Base-by-base conservation (phyloP, 208 protist genomes). In the Naegleria gruberi region DNA sequence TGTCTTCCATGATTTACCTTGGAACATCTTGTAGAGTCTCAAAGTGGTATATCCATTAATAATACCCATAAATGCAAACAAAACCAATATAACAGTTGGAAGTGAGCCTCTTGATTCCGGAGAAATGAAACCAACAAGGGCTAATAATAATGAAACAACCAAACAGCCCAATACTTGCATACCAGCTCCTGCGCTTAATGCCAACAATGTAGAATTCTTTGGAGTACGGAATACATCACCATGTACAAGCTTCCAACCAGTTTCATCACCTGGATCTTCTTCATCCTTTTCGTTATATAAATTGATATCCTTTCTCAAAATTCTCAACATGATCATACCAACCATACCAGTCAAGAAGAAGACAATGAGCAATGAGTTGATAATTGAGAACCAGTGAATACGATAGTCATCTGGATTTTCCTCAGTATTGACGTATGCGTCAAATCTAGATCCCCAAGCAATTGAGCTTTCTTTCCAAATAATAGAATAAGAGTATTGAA, bases 291-390 rank as follows among this genome's bases (percentile, higher is more conserved):
- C 40, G 90, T 96, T 97, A 90, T 98, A 98, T 30, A 91, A 77
- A 26, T 84, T 86, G 73, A 98, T 93, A 91, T 98, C 97, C 26
- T 93, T 91, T 45, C 95, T 93, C 12, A 98, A 90, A 1, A 95
- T 97, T 45, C 96, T 91, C 74, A 98, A 91, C 93, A 98, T 96
- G 81, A 98, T 98, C 94, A 98, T 95, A 1, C 95, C 97, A 6
- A 98, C 92, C 94, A 98, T 98, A 17, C 95, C 95, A 8, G 94
- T 94, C 2, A 98, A 92, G 92, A 98, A 97, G 65, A 98, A 89
- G 4, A 98, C 95, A 82, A 98, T 97, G 90, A 98, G 94, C 10
- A 97, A 92, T 12, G 95, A 97, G 93, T 98, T 98, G 88, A 98
- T 91, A 82, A 98, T 97, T 0, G 95, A 96, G 91, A 97, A 97